These are phyloP conservation scores for Entomortierella chlamydospora DNA, from an alignment of 192 early-diverging fungal species.

Conservation along the genomic window DNA sequence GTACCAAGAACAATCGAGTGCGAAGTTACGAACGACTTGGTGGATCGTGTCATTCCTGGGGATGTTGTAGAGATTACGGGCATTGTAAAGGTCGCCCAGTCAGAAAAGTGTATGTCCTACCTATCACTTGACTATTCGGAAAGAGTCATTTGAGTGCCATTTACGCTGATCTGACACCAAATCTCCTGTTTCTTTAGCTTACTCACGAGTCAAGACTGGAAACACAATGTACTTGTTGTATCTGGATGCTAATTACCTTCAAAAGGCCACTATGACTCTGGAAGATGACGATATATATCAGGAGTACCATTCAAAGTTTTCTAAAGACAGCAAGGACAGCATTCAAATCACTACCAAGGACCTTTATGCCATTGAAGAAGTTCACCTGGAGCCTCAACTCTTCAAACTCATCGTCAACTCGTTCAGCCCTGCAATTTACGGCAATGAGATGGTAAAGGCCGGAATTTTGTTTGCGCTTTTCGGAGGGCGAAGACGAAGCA, in stretches of 20 bases:
- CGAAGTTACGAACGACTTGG: constrained; percentile 79
- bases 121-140: neutral
- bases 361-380: constrained; percentile 75
- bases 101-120: constrained; percentile 66
- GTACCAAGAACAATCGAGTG: constrained; percentile 85
- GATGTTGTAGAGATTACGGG: constrained; percentile 84
- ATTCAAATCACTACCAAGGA: constrained; percentile 80
- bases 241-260: constrained; percentile 74
- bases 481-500: constrained; percentile 60
- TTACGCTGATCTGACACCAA: neutral
- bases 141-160: neutral
- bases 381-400: constrained; percentile 67
- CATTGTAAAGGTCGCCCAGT: constrained; percentile 78
- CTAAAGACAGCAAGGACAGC: constrained; percentile 64
- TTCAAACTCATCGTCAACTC: constrained; percentile 84
- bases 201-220: constrained; percentile 54
- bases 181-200: neutral
- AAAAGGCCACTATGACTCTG: constrained; percentile 64
- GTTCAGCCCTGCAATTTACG: constrained; percentile 84
- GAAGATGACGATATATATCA: constrained; percentile 45
- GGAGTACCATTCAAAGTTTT: constrained; percentile 39
- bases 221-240: constrained; percentile 82
- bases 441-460: constrained; percentile 88
- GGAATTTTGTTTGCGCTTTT: constrained; percentile 84
- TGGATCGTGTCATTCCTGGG: constrained; percentile 83